Conservation (phyloP, 306 rosid species). For the Acacia confusa region DNA sequence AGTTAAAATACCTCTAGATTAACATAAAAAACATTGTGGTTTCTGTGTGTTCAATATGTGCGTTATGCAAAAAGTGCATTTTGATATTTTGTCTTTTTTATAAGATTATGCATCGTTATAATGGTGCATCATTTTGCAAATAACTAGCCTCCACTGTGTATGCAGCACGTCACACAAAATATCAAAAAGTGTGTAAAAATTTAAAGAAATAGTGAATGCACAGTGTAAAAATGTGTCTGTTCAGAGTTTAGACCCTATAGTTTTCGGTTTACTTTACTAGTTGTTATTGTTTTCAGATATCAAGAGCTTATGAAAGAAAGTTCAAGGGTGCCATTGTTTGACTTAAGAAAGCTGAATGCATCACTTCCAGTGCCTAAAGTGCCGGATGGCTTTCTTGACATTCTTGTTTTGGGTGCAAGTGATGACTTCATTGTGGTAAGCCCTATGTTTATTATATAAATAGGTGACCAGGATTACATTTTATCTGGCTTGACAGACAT, state of each 20-base stretch:
- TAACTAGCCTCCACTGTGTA: not conserved
- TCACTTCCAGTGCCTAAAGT: constrained; percentile 81
- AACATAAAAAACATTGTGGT: not conserved
- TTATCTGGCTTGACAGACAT: not conserved
- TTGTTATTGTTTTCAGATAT: constrained; percentile 51
- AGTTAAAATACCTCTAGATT: not conserved
- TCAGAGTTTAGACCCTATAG: not conserved
- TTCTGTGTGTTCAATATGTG: not conserved
- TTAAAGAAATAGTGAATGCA: not conserved
- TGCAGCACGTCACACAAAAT: not conserved
- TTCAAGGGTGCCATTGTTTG: constrained; percentile 90
- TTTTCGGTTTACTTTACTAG: not conserved
- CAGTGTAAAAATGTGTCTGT: not conserved
- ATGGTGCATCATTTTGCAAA: not conserved
- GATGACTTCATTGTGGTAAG: constrained; percentile 90
- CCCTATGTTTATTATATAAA: not conserved
- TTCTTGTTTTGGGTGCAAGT: constrained; percentile 76
- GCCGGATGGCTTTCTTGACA: constrained; percentile 50
- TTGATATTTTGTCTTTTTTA: not conserved
- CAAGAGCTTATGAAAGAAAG: constrained; percentile 91
- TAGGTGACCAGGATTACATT: not conserved
- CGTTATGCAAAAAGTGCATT: not conserved
- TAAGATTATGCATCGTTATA: not conserved
- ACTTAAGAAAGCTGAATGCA: constrained; percentile 83
- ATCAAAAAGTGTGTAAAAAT: not conserved